Conservation (phyloP, 2,329 filamentous ascomycete genomes). For the Apiospora malaysiana region DNA sequence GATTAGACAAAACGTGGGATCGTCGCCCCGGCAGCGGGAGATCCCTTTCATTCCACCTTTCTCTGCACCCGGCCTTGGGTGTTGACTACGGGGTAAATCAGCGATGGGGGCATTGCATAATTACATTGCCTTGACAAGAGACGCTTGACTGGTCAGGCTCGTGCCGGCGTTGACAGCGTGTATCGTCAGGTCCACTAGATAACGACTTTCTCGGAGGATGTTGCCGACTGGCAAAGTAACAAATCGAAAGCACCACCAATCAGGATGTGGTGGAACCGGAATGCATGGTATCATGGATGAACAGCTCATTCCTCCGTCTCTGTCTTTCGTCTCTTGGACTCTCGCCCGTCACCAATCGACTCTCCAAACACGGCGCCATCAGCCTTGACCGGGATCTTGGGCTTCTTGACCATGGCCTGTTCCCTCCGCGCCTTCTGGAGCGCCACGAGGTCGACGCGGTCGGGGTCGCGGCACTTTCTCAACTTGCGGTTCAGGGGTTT, state of each 20-base stretch:
- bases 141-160: not conserved
- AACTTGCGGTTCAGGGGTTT: slow-evolving; percentile 71
- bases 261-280: not conserved
- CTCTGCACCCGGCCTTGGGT: not conserved
- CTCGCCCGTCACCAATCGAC: slow-evolving; percentile 36
- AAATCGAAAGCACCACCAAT: not conserved
- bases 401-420: slow-evolving; percentile 48
- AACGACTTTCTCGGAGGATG: not conserved
- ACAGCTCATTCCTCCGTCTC: slow-evolving; percentile 2
- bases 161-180: not conserved
- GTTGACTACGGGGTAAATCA: not conserved
- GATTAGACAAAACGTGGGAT: not conserved
- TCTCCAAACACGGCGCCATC: slow-evolving; percentile 47
- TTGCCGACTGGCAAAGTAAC: not conserved
- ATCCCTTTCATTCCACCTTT: not conserved
- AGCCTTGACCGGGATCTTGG: slow-evolving; percentile 42
- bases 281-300: not conserved
- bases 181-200: not conserved
- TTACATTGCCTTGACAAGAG: not conserved
- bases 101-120: not conserved
- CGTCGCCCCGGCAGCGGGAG: not conserved
- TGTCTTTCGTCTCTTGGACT: slow-evolving; percentile 47
- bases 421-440: slow-evolving; percentile 69
- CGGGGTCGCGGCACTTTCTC: slow-evolving; percentile 75
- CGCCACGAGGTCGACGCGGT: slow-evolving; percentile 74